Evolutionary conservation across 208 protist species (phyloP).

Genomic region (Giardia muris): DNA sequence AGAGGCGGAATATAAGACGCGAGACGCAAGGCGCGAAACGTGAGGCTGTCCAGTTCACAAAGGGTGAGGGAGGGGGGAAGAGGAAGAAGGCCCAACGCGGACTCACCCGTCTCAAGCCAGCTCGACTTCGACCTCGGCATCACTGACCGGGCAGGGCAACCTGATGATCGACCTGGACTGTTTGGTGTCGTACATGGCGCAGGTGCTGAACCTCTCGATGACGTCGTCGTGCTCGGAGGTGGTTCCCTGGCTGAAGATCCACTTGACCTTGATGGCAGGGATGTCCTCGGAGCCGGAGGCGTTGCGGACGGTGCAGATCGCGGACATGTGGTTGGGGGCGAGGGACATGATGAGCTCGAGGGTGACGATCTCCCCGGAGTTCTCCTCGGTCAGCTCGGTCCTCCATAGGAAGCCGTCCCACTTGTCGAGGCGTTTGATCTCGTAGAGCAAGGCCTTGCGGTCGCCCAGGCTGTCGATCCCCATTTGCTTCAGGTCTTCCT

Average conservation of each 20-base stretch:
- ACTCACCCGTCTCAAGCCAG: neutral
- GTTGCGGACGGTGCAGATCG: conserved; percentile 15
- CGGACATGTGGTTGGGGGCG: conserved; percentile 20
- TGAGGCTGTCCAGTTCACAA: too few species aligned
- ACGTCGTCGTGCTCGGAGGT: conserved; percentile 20
- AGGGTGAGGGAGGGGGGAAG: too few species aligned
- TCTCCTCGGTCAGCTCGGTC: neutral
- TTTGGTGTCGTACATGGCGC: conserved; percentile 19
- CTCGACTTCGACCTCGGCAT: conserved; percentile 27
- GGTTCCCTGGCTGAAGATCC: conserved; percentile 18
- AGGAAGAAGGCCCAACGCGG: too few species aligned
- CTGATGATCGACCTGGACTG: conserved; percentile 23
- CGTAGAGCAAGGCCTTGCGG: conserved; percentile 26
- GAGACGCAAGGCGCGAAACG: too few species aligned
- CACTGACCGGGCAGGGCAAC: conserved; percentile 18
- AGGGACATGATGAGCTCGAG: conserved; percentile 22
- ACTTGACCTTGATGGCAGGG: neutral
- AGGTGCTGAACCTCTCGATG: conserved; percentile 3
- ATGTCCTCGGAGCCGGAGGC: conserved; percentile 11
- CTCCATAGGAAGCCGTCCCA: conserved; percentile 33
- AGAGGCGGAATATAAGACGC: too few species aligned
- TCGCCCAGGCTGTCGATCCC: conserved; percentile 27
- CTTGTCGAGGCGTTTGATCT: conserved; percentile 22
- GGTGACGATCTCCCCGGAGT: neutral
- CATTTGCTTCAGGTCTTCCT: conserved; percentile 18